Conservation (phyloP, 2,329 filamentous ascomycete species). For the Scytalidium sp. region DNA sequence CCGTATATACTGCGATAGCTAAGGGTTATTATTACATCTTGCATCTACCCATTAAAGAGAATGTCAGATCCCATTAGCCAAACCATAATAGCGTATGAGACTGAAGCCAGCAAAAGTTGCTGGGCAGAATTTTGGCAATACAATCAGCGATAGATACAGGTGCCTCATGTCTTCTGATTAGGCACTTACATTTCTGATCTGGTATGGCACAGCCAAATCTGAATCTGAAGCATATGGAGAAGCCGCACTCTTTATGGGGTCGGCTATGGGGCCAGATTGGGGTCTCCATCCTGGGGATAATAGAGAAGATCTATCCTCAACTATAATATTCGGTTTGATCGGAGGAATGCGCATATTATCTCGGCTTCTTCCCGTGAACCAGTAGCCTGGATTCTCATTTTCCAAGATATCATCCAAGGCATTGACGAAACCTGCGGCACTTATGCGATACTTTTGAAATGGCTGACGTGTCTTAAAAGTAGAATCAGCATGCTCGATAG, state of each 20-base stretch:
- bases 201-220: background rate
- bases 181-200: background rate
- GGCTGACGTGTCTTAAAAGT: background rate
- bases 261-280: background rate
- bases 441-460: background rate
- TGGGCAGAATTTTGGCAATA: too few species aligned
- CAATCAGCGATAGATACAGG: too few species aligned
- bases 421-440: background rate
- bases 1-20: too few species aligned
- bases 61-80: too few species aligned
- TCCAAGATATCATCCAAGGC: slow-evolving; percentile 1
- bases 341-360: background rate
- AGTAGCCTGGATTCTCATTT: slow-evolving; percentile 1
- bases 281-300: background rate
- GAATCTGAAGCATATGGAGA: background rate
- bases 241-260: background rate
- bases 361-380: background rate
- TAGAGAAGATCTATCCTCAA: too few species aligned
- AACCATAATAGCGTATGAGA: too few species aligned
- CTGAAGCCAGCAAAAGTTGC: too few species aligned
- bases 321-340: too few species aligned
- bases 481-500: background rate
- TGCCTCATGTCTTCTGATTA: background rate
- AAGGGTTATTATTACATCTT: too few species aligned
- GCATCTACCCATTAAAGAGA: too few species aligned